Evolutionary conservation across 1,139 yeast genomes (phyloP), one percentile per base, ranked within the genome.

Genomic region (Blastobotrys apis): DNA sequence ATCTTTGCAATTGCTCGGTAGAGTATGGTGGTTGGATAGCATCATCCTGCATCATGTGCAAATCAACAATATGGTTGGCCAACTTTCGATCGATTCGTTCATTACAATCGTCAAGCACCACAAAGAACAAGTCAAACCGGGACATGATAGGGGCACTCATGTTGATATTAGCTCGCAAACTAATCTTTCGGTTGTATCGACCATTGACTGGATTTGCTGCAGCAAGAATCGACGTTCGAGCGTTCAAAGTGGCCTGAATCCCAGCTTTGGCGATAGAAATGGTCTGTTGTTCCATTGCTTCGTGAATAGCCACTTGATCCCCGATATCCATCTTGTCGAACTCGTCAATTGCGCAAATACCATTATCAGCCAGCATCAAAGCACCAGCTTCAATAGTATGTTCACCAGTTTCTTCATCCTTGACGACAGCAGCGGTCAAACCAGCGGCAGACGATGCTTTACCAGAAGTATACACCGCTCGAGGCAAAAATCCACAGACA

Each of bases 71-170:
- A 63, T 92, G 98, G 27, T 82, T 75, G 0, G 98, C 97, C 53
- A 92, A 72, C 56, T 85, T 87, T 1, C 94, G 82, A 63, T 92
- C 99, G 39, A 90, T 76, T 55, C 81, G 77, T 60, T 87, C 97
- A 59, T 92, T 92, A 62, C 97, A 86, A 60, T 94, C 98, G 67
- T 92, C 99, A 53, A 92, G 72, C 43, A 92, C 84, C 29, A 92
- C 97, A 61, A 94, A 92, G 64, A 94, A 94, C 53, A 94, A 69
- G 67, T 92, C 99, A 63, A 92, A 92, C 69, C 99, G 82, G 27
- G 97, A 90, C 97, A 92, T 92, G 63, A 92, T 92, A 2, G 99
- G 99, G 1, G 97, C 97, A n/a, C 97, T 86, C 97, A 92, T 88
- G 60, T 84, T 83, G 60, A 94, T 75, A 62, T 92, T 92, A 43